These are phyloP conservation scores for Lunasporangiospora selenospora DNA, from an alignment of 192 early-diverging fungal species.

Conservation along the genomic window DNA sequence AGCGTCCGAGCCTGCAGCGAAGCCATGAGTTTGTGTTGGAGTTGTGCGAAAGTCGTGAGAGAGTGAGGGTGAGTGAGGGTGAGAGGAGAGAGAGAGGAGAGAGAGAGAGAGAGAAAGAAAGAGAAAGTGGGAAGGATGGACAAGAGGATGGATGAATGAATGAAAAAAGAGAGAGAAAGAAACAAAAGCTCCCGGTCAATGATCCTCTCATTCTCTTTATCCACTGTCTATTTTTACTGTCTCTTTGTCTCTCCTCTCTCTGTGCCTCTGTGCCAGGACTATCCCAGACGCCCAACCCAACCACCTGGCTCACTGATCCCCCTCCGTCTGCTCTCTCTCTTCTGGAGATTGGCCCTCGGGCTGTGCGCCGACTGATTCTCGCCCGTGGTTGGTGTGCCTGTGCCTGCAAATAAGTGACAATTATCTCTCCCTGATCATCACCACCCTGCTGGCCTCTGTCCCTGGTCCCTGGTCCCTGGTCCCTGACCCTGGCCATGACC, in stretches of 20 bases:
- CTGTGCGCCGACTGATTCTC: not conserved
- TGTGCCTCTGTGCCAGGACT: not conserved
- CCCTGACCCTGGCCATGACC: too few relatives aligned
- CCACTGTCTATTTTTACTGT: not conserved
- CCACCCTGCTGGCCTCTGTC: too few relatives aligned
- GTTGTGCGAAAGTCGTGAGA: not conserved
- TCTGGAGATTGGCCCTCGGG: slow-evolving; percentile 8
- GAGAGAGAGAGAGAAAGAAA: not conserved
- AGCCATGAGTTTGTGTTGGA: not conserved
- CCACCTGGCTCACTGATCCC: too few relatives aligned
- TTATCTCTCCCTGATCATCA: too few relatives aligned
- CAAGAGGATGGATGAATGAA: too few relatives aligned
- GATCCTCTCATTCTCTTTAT: slow-evolving; percentile 2
- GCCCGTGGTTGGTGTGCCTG: too few relatives aligned
- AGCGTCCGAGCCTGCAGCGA: not conserved
- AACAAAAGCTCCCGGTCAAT: slow-evolving; percentile 4
- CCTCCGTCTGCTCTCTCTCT: too few relatives aligned
- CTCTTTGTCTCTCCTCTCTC: not conserved
- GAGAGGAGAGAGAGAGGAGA: not conserved
- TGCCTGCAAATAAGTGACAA: too few relatives aligned
- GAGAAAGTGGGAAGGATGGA: not conserved
- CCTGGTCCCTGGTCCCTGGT: too few relatives aligned
- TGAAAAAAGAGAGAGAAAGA: too few relatives aligned
- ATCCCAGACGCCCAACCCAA: too few relatives aligned
- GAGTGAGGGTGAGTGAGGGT: not conserved